A percentile compares a stretch with the other conserved stretches of the same genome.
phyloP scores from a whole-genome alignment of 192 early-diverging fungal species.

The Coemansia sp. region DNA sequence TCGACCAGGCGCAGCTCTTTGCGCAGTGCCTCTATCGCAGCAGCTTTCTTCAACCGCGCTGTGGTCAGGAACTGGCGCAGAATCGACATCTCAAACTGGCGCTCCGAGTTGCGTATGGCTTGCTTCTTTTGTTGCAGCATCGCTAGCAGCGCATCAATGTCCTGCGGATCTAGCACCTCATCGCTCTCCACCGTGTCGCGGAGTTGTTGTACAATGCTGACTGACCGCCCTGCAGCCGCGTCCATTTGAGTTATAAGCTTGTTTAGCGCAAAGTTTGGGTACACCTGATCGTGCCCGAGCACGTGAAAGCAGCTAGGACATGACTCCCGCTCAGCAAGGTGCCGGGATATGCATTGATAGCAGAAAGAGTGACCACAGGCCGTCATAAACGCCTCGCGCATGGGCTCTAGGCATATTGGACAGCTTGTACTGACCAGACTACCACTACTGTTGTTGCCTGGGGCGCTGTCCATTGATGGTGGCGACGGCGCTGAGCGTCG shows the following conservation, averaged over 20 bases:
- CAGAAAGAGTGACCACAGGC: slow-evolving; percentile 87
- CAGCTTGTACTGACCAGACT: slow-evolving; percentile 29
- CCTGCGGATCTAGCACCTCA: slow-evolving; percentile 43
- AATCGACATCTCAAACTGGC: slow-evolving; percentile 60
- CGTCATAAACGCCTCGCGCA: slow-evolving; percentile 74
- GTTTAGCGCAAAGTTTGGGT: slow-evolving; percentile 74
- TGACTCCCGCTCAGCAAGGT: slow-evolving; percentile 58
- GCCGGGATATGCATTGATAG: slow-evolving; percentile 71
- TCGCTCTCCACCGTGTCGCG: slow-evolving; percentile 38
- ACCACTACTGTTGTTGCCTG: not conserved
- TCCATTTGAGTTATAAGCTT: slow-evolving; percentile 34
- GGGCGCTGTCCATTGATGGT: slow-evolving; percentile 5
- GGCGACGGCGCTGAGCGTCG: slow-evolving; percentile 12
- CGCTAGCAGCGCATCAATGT: slow-evolving; percentile 64
- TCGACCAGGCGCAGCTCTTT: slow-evolving; percentile 47
- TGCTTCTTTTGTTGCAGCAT: slow-evolving; percentile 65
- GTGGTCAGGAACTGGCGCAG: slow-evolving; percentile 66
- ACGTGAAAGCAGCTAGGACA: slow-evolving; percentile 72
- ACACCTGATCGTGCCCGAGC: slow-evolving; percentile 68
- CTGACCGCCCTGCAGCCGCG: slow-evolving; percentile 12
- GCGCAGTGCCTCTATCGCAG: slow-evolving; percentile 46
- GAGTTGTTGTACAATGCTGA: slow-evolving; percentile 31
- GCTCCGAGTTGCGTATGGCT: slow-evolving; percentile 57
- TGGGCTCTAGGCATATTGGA: slow-evolving; percentile 73
- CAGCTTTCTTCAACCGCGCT: slow-evolving; percentile 60